Conservation (phyloP, 2,329 filamentous ascomycete genomes). For the Epicoccum sorghinum region DNA sequence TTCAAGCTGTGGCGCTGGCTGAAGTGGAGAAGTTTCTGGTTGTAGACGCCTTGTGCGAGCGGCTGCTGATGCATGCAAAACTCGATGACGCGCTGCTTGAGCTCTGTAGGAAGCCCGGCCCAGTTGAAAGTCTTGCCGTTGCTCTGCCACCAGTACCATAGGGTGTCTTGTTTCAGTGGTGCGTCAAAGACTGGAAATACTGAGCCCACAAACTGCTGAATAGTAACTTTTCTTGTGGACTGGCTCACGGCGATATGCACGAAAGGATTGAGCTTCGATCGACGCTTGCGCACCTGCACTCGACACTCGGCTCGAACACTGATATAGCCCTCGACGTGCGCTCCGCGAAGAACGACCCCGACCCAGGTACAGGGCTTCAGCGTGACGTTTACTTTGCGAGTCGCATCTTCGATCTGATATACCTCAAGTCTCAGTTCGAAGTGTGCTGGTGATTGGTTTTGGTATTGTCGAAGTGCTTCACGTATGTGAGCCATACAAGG, state of each 20-base stretch:
- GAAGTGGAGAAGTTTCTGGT: background rate
- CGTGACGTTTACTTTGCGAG: too few species aligned
- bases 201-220: constrained; percentile 12
- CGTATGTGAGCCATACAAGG: background rate
- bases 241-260: too few species aligned
- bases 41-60: background rate
- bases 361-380: background rate
- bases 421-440: constrained; percentile 1
- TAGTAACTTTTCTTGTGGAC: background rate
- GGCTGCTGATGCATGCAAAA: constrained; percentile 22
- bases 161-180: background rate
- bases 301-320: background rate
- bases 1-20: background rate
- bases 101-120: constrained; percentile 29
- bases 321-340: background rate
- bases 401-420: background rate
- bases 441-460: background rate
- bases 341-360: background rate
- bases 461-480: background rate
- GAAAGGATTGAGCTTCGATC: background rate
- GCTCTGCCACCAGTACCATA: constrained; percentile 28
- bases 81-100: constrained; percentile 33
- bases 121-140: constrained; percentile 39
- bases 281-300: background rate
- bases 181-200: constrained; percentile 5